phyloP scores from a whole-genome alignment of 106 monocot genomes.

The Apostasia ramifera region DNA sequence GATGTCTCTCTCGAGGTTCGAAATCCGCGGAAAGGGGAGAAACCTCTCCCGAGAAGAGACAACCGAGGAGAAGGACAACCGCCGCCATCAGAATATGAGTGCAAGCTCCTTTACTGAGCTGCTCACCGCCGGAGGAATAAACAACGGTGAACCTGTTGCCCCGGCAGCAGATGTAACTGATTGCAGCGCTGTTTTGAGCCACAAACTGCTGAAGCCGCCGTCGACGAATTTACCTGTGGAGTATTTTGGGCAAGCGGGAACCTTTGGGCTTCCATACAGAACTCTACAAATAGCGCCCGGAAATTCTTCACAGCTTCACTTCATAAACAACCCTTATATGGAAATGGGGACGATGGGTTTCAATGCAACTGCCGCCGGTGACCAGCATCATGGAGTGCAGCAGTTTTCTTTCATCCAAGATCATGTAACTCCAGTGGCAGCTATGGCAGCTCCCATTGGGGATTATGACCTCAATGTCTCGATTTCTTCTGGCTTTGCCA shows the following conservation, averaged over 20 bases:
- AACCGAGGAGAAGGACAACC: slow-evolving; percentile 39
- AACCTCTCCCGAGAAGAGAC: slow-evolving; percentile 48
- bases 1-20: slow-evolving; percentile 70
- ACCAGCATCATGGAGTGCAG: slow-evolving; percentile 1
- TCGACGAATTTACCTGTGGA: slow-evolving; percentile 38
- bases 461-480: slow-evolving; percentile 83
- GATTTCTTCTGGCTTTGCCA: slow-evolving; percentile 69
- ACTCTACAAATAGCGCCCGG: neutral
- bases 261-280: slow-evolving; percentile 12
- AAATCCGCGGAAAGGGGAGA: slow-evolving; percentile 52
- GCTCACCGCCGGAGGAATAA: slow-evolving; percentile 25
- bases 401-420: slow-evolving; percentile 6
- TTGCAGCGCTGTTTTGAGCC: slow-evolving; percentile 9
- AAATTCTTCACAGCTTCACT: slow-evolving; percentile 13
- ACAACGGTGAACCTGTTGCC: neutral
- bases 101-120: slow-evolving; percentile 84
- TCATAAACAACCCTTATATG: slow-evolving; percentile 47
- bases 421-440: slow-evolving; percentile 4
- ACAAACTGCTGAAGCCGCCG: slow-evolving; percentile 28
- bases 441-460: slow-evolving; percentile 23
- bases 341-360: slow-evolving; percentile 36
- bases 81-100: slow-evolving; percentile 19
- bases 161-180: slow-evolving; percentile 12
- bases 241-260: slow-evolving; percentile 47
- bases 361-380: slow-evolving; percentile 9